Base-by-base conservation (phyloP, 148 eudicot species). In the Agrostemma githago region DNA sequence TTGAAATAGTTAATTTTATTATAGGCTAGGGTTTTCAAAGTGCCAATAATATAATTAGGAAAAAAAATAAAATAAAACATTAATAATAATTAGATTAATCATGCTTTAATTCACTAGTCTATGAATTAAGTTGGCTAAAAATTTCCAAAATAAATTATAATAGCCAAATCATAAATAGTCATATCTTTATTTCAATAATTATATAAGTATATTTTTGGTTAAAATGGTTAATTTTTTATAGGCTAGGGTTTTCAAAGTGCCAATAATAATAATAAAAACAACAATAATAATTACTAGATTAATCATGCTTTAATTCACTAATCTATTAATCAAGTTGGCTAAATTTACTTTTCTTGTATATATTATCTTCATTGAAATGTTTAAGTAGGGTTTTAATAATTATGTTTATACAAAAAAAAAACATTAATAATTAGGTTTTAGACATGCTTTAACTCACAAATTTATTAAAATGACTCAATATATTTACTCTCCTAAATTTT, bases 11-110 rank as follows among this genome's bases (percentile, higher is more conserved):
- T 61, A 3, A 61, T 19, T 20, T 2, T 61, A 26, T 2, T 5
- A 12, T 48, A 12, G 40, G 2, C 26, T 61, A 26, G 65, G 65
- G 65, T 61, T 61, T 61, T 9, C 5, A 20, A 7, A 21, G 8
- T 21, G 9, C 2, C 4, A 16, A 40, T 2, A n/a, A 60, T 46
- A 40, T 26, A 26, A 26, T 26, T 26, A 26, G 34, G 34, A 26
- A 1, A 26, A 26, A 17, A 9, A 9, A 5, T 5, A 8, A 39
- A 3, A 16, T 26, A 60, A 46, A 40, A 17, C 10, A 16, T 5
- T 5, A 16, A 19, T 3, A 16, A 60, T 46, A 26, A 17, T 9
- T 70, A 91, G 56, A 8, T 48, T 48, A 48, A 48, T 48, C 54
- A 48, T 48, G 54, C 11, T 48, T 48, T 48, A 48, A 48, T 3